Base-by-base conservation (phyloP, 805 yeast species). In the Geotrichum ghanense region DNA sequence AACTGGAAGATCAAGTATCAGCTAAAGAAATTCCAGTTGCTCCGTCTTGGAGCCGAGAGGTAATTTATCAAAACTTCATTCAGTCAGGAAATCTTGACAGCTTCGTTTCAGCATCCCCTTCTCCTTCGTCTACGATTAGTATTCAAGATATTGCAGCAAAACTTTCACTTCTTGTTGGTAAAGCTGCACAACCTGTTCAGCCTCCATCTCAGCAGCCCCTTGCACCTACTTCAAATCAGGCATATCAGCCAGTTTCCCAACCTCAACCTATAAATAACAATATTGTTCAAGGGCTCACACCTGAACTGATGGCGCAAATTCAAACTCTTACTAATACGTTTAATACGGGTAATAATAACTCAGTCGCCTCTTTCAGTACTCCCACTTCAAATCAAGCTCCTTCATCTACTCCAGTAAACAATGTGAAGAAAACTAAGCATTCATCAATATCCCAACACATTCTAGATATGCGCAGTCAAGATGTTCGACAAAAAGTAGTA, bases 401-500 rank as follows among this genome's bases (percentile, higher is more conserved):
- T 12, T n/a, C 12, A n/a, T 26, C 34, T 26, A 26, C 34, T 26
- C 14, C 34, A 35, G 17, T 9, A n/a, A 19, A 39, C 16, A 20
- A 22, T 7, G 12, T 39, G 42, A 39, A 39, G 25, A 39, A 39
- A 9, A 9, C 10, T 14, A 12, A 35, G 10, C 41, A 35, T 10
- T 12, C 34, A n/a, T 10, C 42, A 6, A 10, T 39, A 17, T 10
- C 42, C 5, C 25, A 12, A 5, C 12, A n/a, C 21, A n/a, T 39
- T 19, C 34, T 43, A 7, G 23, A 35, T 20, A 25, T 21, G 34
- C 2, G 47, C 17, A 35, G 22, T 10, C 14, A 35, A 10, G 53
- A 50, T 41, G 47, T 50, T 20, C 50, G 53, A 7, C 45, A 23
- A 6, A 20, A 12, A 21, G 51, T 50, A n/a, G 48, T 41, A 12